Conservation (phyloP, 2,329 filamentous ascomycete species). For the Nigrospora sphaerica region DNA sequence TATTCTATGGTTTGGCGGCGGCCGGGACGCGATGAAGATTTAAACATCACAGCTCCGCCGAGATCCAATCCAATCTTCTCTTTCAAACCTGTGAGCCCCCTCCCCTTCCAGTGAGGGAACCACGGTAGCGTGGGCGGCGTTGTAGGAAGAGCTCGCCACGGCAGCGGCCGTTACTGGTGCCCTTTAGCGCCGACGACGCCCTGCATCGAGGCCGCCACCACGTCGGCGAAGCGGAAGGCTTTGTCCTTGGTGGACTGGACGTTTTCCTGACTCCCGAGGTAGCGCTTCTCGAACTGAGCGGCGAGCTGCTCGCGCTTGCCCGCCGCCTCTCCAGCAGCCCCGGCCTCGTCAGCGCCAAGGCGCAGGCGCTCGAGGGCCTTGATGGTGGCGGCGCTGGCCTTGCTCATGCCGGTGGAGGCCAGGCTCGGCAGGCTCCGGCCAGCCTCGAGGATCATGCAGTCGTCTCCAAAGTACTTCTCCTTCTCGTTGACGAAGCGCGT, state of each 20-base stretch:
- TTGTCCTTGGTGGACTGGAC: conserved; percentile 14
- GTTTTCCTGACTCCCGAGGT: conserved; percentile 7
- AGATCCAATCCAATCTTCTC: too few relatives aligned
- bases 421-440: conserved; percentile 13
- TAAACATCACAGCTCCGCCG: too few relatives aligned
- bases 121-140: too few relatives aligned
- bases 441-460: conserved; percentile 27
- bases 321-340: neutral
- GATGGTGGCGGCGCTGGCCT: conserved; percentile 4
- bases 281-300: conserved; percentile 1
- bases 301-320: neutral
- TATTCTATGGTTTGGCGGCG: too few relatives aligned
- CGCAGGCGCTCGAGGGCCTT: conserved; percentile 1
- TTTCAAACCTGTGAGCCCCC: too few relatives aligned
- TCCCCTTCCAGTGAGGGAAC: too few relatives aligned
- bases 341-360: neutral
- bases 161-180: too few relatives aligned
- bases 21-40: too few relatives aligned
- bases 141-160: too few relatives aligned
- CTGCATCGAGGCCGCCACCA: conserved; percentile 20
- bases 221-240: conserved; percentile 19
- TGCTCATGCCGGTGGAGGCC: conserved; percentile 4
- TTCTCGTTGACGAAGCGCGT: conserved; percentile 40
- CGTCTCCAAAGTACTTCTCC: conserved; percentile 29
- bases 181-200: neutral